Conservation (phyloP, 768 basidiomycete species). For the Filobasidium wieringae region DNA sequence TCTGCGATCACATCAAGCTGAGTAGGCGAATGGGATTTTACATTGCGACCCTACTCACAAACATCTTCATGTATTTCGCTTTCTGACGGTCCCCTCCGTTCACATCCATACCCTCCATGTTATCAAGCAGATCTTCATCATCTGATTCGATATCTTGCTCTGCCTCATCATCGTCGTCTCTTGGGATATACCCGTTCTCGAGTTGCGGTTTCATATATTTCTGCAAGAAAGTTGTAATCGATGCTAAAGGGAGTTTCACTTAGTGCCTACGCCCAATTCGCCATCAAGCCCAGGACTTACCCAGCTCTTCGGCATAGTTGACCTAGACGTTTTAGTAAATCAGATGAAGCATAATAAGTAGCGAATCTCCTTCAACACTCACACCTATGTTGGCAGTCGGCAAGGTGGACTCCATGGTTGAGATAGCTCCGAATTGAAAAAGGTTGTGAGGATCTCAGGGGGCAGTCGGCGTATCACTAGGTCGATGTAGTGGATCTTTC, state of each 20-base stretch:
- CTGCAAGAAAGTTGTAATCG: slow-evolving; percentile 30
- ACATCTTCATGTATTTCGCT: slow-evolving; percentile 35
- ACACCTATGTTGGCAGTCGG: slow-evolving; percentile 15
- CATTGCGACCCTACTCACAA: slow-evolving; percentile 11
- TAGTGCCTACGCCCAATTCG: background rate
- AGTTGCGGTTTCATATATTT: slow-evolving; percentile 22
- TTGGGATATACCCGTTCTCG: slow-evolving; percentile 6
- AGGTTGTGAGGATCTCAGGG: no score
- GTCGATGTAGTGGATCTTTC: no score
- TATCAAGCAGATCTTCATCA: slow-evolving; percentile 47
- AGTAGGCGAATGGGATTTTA: background rate
- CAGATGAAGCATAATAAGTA: background rate
- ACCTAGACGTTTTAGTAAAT: slow-evolving; percentile 1
- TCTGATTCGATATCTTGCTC: slow-evolving; percentile 21
- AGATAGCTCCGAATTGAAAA: no score
- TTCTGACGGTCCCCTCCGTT: slow-evolving; percentile 37
- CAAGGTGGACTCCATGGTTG: slow-evolving; percentile 9
- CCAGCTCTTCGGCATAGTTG: slow-evolving; percentile 12
- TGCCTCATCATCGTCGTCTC: slow-evolving; percentile 21
- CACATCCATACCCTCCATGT: slow-evolving; percentile 48
- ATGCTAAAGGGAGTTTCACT: no score
- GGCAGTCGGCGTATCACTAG: no score
- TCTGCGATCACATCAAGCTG: slow-evolving; percentile 2
- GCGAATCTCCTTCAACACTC: background rate
- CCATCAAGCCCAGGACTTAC: background rate